Percentiles rank a stretch among this genome's conserved stretches.
These are phyloP conservation scores for Dovyalis caffra DNA, from an alignment of 345 rosid species.

Conservation along the genomic window DNA sequence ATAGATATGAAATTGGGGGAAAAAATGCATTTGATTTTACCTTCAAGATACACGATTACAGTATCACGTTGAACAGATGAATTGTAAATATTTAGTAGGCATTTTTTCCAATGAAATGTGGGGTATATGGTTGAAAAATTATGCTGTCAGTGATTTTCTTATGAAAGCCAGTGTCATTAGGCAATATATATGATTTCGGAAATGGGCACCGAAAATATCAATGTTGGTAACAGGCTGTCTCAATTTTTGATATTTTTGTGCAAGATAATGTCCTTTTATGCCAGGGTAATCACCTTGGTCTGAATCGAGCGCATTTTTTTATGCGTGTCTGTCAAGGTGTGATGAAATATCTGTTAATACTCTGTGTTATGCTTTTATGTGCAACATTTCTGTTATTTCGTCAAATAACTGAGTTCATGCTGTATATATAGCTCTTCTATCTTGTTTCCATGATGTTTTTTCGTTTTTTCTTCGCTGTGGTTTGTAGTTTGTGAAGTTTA, in stretches of 20 bases:
- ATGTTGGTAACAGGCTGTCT: not conserved
- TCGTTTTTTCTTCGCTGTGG: not conserved
- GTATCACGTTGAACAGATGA: too few species aligned
- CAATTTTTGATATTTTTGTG: too few species aligned
- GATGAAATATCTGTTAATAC: not conserved
- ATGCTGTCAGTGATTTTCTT: too few species aligned
- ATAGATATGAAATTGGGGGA: too few species aligned
- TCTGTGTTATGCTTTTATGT: not conserved
- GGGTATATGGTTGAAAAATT: too few species aligned
- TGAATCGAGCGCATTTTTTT: not conserved
- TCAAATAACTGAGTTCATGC: not conserved
- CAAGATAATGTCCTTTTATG: not conserved
- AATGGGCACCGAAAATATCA: not conserved
- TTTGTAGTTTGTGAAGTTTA: constrained; percentile 2
- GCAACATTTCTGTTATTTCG: not conserved
- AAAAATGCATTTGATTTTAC: too few species aligned
- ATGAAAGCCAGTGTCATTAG: too few species aligned
- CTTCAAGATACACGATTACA: too few species aligned
- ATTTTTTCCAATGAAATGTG: too few species aligned
- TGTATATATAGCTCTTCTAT: too few species aligned
- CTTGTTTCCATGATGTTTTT: not conserved
- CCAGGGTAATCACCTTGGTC: not conserved
- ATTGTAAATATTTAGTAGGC: too few species aligned
- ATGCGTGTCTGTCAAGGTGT: not conserved
- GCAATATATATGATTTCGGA: too few species aligned